Percentiles rank a stretch among this genome's conserved stretches.
phyloP scores from a whole-genome alignment of 306 rosid species.

The Gastrolobium villosum region DNA sequence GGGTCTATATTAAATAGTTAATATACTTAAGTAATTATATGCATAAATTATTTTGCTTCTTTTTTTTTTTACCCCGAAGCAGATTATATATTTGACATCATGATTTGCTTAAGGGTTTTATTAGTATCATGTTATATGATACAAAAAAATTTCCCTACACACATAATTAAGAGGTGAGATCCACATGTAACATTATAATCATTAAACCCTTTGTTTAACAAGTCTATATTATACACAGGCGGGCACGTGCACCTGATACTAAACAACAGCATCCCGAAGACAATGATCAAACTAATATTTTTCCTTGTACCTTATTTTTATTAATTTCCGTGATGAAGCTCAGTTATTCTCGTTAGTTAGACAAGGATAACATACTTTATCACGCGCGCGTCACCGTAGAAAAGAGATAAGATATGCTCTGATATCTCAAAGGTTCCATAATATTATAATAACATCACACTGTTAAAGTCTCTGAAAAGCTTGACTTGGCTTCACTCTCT shows the following conservation, averaged over 20 bases:
- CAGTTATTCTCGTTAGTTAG: conserved; percentile 46
- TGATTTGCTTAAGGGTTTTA: not conserved
- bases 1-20: no score
- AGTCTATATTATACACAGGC: not conserved
- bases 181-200: no score
- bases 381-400: not conserved
- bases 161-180: no score
- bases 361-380: conserved; percentile 40
- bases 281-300: conserved; percentile 9
- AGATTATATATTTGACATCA: not conserved
- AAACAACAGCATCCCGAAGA: not conserved
- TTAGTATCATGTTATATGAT: no score
- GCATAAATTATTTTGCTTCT: no score
- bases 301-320: not conserved
- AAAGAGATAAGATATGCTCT: not conserved
- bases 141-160: no score
- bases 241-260: not conserved
- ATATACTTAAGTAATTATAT: no score
- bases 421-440: not conserved
- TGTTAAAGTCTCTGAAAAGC: conserved; percentile 26
- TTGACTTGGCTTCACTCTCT: conserved; percentile 45
- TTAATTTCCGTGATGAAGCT: not conserved
- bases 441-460: not conserved
- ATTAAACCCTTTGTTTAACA: no score
- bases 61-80: no score